phyloP scores from a whole-genome alignment of 2,329 filamentous ascomycete genomes.

The Septoria linicola region DNA sequence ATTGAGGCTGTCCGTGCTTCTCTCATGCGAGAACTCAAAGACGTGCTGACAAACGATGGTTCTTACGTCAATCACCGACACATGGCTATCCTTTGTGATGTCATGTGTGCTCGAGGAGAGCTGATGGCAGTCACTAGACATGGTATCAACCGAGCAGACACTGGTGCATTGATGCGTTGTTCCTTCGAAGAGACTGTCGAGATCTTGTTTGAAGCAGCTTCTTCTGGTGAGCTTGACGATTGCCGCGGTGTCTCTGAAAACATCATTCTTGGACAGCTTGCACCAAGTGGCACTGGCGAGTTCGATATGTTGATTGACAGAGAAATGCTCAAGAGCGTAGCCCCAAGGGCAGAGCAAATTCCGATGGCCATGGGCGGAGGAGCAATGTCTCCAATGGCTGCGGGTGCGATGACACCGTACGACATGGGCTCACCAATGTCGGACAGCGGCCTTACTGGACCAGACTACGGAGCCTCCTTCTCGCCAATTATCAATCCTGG shows the following conservation, averaged over 20 bases:
- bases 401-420: conserved; percentile 89
- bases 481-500: conserved; percentile 72
- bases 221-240: conserved; percentile 92
- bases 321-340: conserved; percentile 93
- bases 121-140: conserved; percentile 97
- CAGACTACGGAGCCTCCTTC: conserved; percentile 61
- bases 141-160: conserved; percentile 97
- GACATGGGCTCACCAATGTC: conserved; percentile 67
- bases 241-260: conserved; percentile 98
- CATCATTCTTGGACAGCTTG: conserved; percentile 95
- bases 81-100: conserved; percentile 89
- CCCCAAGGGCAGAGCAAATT: conserved; percentile 58
- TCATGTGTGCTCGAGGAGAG: conserved; percentile 93
- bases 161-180: conserved; percentile 97
- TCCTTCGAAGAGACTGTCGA: conserved; percentile 99
- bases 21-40: conserved; percentile 81
- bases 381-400: conserved; percentile 61
- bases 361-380: conserved; percentile 73
- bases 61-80: conserved; percentile 99
- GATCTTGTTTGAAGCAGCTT: conserved; percentile 92
- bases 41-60: conserved; percentile 95
- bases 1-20: conserved; percentile 91
- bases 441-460: conserved; percentile 60
- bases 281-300: conserved; percentile 94
- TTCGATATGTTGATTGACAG: conserved; percentile 92